Evolutionary conservation across 2,329 filamentous ascomycete species (phyloP).

Genomic region (Raffaelea ambrosiae): DNA sequence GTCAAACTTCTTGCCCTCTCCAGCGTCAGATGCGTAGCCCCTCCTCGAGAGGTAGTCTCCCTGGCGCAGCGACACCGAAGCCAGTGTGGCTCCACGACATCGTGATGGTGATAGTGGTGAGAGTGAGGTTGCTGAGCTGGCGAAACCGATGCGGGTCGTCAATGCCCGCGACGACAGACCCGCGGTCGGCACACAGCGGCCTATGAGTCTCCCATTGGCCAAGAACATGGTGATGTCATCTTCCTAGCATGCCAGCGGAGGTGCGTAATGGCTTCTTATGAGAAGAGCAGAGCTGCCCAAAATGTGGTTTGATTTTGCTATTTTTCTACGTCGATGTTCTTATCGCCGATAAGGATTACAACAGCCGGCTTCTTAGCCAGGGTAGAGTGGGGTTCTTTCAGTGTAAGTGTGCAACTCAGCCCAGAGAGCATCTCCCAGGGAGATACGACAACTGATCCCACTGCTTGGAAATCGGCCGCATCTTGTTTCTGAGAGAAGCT

Average conservation of each 20-base stretch:
- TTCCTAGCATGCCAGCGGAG: neutral
- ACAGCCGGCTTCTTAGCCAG: too few species aligned
- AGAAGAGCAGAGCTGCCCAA: too few species aligned
- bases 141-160: neutral
- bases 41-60: conserved; percentile 1
- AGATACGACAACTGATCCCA: too few species aligned
- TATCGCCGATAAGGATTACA: too few species aligned
- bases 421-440: too few species aligned
- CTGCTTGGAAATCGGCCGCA: too few species aligned
- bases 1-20: conserved; percentile 26
- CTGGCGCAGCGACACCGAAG: neutral
- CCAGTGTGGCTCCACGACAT: neutral
- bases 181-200: conserved; percentile 15
- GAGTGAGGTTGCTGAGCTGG: neutral
- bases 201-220: conserved; percentile 19
- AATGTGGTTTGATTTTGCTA: too few species aligned
- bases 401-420: too few species aligned
- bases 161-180: conserved; percentile 4
- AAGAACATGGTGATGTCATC: conserved; percentile 5
- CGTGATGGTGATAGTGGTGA: neutral
- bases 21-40: conserved; percentile 24
- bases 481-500: too few species aligned
- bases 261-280: too few species aligned
- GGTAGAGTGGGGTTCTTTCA: too few species aligned
- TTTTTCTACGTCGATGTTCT: too few species aligned